Conservation (phyloP, 2,329 filamentous ascomycete species). For the Myriosclerotinia scirpicola region DNA sequence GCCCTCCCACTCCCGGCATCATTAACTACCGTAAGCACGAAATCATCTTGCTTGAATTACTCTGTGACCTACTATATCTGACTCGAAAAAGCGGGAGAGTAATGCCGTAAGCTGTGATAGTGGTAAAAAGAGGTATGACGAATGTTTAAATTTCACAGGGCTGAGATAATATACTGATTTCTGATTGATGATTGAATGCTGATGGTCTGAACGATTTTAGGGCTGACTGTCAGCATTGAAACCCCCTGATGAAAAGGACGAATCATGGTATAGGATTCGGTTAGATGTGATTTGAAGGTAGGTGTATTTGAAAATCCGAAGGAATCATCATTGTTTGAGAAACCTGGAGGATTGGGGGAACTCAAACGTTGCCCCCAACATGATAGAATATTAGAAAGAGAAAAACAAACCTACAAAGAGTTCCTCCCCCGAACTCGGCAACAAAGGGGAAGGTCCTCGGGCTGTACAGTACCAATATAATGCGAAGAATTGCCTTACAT, state of each 20-base stretch:
- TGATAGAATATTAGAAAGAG: background rate
- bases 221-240: conserved; percentile 26
- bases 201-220: conserved; percentile 24
- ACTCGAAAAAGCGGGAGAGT: background rate
- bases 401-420: no score
- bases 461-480: background rate
- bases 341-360: background rate
- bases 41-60: conserved; percentile 4
- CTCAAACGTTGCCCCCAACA: background rate
- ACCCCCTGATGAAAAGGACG: background rate
- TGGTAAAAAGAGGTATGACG: background rate
- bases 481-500: no score
- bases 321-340: background rate
- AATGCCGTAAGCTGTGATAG: background rate
- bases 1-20: background rate
- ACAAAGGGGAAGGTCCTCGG: background rate
- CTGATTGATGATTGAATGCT: background rate
- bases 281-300: background rate
- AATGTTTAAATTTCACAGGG: conserved; percentile 10
- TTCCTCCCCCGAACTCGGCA: no score
- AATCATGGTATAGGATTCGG: background rate
- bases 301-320: background rate
- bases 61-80: background rate
- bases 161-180: conserved; percentile 17
- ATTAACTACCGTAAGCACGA: conserved; percentile 9